phyloP scores from a whole-genome alignment of 129 eudicot species.

The Ambrosia trifida region DNA sequence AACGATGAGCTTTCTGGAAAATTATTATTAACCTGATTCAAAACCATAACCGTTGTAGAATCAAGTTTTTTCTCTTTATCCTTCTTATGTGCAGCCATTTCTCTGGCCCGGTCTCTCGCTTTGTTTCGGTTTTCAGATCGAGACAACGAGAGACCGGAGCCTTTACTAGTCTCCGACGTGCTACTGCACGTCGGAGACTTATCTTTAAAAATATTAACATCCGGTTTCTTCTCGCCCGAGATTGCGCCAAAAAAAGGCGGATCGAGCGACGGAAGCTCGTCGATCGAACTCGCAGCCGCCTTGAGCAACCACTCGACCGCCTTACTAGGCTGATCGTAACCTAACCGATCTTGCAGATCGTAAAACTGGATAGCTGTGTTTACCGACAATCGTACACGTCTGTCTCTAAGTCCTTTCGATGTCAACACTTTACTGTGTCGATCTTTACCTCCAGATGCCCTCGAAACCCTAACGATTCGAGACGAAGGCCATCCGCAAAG shows the following conservation, averaged over 20 bases:
- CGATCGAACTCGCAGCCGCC: slow-evolving; percentile 67
- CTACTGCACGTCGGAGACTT: slow-evolving; percentile 75
- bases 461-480: slow-evolving; percentile 88
- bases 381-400: slow-evolving; percentile 80
- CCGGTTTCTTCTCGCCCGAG: slow-evolving; percentile 22
- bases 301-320: slow-evolving; percentile 93
- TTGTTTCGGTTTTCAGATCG: slow-evolving; percentile 68
- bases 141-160: slow-evolving; percentile 78
- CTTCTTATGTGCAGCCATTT: slow-evolving; percentile 63
- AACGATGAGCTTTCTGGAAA: slow-evolving; percentile 63
- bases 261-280: slow-evolving; percentile 65
- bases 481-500: slow-evolving; percentile 81
- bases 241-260: slow-evolving; percentile 53
- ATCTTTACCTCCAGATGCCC: slow-evolving; percentile 93
- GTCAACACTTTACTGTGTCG: slow-evolving; percentile 91
- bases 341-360: slow-evolving; percentile 86
- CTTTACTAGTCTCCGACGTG: slow-evolving; percentile 80
- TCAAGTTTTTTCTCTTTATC: slow-evolving; percentile 49
- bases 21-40: slow-evolving; percentile 31
- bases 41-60: slow-evolving; percentile 9
- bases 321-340: slow-evolving; percentile 89
- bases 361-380: slow-evolving; percentile 85
- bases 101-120: slow-evolving; percentile 84
- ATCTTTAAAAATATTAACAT: slow-evolving; percentile 21
- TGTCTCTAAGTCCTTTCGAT: slow-evolving; percentile 77